phyloP scores from a whole-genome alignment of 2,329 filamentous ascomycete genomes.

The Ophiostoma populinum region DNA sequence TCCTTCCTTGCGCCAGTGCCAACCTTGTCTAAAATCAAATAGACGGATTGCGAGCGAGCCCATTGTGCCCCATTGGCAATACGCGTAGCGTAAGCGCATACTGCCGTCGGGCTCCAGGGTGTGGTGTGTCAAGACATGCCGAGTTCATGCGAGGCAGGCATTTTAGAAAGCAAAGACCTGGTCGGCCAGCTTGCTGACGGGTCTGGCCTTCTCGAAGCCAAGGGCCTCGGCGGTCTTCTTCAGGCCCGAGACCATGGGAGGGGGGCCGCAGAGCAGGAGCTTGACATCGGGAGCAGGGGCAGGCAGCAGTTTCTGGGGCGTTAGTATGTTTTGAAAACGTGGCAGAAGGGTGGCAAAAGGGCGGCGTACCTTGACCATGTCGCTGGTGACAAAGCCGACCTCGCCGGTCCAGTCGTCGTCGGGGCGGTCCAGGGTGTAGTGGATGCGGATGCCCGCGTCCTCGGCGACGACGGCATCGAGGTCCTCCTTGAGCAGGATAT shows the following conservation, averaged over 20 bases:
- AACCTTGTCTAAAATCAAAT: too few species aligned
- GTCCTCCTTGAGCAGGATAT: conserved; percentile 87
- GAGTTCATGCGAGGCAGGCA: too few species aligned
- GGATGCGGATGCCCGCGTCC: conserved; percentile 67
- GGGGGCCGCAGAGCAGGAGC: conserved; percentile 84
- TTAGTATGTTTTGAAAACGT: neutral
- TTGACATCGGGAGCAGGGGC: conserved; percentile 76
- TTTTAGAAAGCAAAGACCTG: conserved; percentile 89
- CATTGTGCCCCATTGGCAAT: too few species aligned
- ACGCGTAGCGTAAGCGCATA: too few species aligned
- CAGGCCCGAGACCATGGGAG: conserved; percentile 89
- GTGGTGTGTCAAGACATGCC: too few species aligned
- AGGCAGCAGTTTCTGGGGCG: conserved; percentile 53
- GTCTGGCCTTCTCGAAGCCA: conserved; percentile 80
- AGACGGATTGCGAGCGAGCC: too few species aligned
- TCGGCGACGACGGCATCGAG: conserved; percentile 62
- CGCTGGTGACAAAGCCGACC: conserved; percentile 83
- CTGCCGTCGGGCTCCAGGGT: too few species aligned
- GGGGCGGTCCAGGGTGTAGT: conserved; percentile 95
- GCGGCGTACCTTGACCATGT: conserved; percentile 61
- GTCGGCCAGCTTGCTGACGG: conserved; percentile 94
- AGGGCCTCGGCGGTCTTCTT: conserved; percentile 88
- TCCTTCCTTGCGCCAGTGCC: too few species aligned
- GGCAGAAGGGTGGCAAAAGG: neutral
- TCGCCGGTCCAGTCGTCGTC: conserved; percentile 83